These are phyloP conservation scores for Metschnikowia matae DNA, from an alignment of 805 yeast genomes.

Conservation along the genomic window DNA sequence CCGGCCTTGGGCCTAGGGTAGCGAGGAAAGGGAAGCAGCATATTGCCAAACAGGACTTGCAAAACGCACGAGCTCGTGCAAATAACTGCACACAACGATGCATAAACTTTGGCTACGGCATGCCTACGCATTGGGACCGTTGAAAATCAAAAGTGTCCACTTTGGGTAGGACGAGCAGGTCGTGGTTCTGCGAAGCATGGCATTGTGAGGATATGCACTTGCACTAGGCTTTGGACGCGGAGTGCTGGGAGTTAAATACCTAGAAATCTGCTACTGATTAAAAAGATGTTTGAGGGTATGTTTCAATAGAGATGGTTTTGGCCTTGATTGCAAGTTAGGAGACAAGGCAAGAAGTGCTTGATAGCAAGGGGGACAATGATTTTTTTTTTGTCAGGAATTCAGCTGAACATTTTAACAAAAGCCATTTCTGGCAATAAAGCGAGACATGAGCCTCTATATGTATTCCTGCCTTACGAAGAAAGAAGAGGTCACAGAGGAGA, in stretches of 20 bases:
- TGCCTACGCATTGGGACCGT: not conserved
- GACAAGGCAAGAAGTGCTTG: not conserved
- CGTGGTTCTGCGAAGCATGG: not conserved
- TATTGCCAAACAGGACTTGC: conserved; percentile 1
- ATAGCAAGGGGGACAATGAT: not conserved
- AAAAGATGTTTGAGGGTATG: not conserved
- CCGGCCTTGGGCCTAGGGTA: not conserved
- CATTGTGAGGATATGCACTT: not conserved
- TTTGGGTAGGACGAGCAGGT: not conserved
- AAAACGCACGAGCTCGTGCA: not conserved
- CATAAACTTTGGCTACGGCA: not conserved
- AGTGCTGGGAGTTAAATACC: not conserved
- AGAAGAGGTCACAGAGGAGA: not conserved
- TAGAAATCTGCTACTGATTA: not conserved
- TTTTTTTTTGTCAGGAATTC: not conserved
- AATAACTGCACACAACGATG: not conserved
- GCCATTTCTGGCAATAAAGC: not conserved
- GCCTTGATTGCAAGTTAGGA: not conserved
- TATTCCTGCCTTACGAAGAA: not conserved
- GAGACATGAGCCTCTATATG: not conserved
- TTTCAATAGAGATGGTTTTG: not conserved
- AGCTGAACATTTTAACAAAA: not conserved
- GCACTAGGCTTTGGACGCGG: not conserved
- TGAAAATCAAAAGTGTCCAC: not conserved
- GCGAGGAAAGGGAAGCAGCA: conserved; percentile 4